Conservation (phyloP, 2,329 filamentous ascomycete species). For the Penicillium griseofulvum region DNA sequence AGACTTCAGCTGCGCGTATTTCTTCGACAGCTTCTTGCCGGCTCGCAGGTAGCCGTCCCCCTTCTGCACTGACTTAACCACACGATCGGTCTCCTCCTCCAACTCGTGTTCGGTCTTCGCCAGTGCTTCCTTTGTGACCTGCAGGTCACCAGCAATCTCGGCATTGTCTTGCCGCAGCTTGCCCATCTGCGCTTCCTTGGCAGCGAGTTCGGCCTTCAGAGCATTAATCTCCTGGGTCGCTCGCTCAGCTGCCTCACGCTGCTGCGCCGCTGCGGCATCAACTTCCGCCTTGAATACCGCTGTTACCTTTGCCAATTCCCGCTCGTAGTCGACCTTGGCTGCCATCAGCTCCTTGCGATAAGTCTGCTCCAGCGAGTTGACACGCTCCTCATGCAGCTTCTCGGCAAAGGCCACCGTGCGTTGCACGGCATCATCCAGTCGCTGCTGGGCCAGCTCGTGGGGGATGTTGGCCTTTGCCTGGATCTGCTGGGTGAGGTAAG, state of each 20-base stretch:
- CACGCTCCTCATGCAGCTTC: background rate
- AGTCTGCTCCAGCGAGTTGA: background rate
- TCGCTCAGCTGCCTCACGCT: background rate
- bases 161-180: background rate
- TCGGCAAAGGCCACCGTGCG: background rate
- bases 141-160: background rate
- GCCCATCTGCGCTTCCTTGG: background rate
- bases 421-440: background rate
- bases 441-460: background rate
- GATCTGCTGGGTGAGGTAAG: background rate
- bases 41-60: background rate
- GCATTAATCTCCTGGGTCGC: background rate
- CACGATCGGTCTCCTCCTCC: accelerated
- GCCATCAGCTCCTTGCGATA: background rate
- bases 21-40: background rate
- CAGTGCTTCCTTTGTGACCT: background rate
- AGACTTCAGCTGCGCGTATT: background rate
- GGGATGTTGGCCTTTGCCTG: background rate
- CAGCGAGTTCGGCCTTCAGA: background rate
- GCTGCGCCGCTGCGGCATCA: background rate
- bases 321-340: background rate
- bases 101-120: background rate
- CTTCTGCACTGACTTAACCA: background rate
- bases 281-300: background rate
- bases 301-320: background rate